phyloP scores from a whole-genome alignment of 495 filamentous ascomycete genomes.

The Oidiodendron maius region DNA sequence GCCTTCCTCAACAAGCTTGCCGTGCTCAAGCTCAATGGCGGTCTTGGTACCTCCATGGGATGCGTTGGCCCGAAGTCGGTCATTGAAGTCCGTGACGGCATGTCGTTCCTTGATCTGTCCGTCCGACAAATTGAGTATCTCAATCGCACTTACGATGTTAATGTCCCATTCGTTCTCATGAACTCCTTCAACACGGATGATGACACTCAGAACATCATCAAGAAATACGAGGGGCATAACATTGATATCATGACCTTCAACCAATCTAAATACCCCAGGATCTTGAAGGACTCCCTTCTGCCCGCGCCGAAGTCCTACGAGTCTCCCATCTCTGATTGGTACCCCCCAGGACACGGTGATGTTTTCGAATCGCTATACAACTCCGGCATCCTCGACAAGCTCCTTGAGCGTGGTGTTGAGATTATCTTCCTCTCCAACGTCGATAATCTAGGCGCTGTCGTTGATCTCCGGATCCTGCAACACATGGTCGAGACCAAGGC shows the following conservation, averaged over 20 bases:
- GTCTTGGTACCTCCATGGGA: constrained; percentile 99
- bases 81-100: constrained; percentile 99
- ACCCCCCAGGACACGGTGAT: constrained; percentile 98
- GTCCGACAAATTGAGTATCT: constrained; percentile 99
- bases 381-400: constrained; percentile 94
- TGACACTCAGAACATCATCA: constrained; percentile 98
- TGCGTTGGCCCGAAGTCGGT: constrained; percentile 99
- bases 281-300: constrained; percentile 95
- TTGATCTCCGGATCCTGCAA: constrained; percentile 94
- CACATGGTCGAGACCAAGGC: constrained; percentile 96
- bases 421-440: constrained; percentile 99
- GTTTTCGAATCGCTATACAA: constrained; percentile 99
- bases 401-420: constrained; percentile 89
- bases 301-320: constrained; percentile 88
- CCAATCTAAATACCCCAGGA: constrained; percentile 95
- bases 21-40: constrained; percentile 98
- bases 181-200: constrained; percentile 99
- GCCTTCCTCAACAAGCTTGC: constrained; percentile 96
- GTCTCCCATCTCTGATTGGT: constrained; percentile 93
- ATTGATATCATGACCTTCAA: constrained; percentile 99
- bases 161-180: constrained; percentile 98
- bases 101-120: constrained; percentile 99
- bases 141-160: constrained; percentile 94
- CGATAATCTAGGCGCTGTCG: constrained; percentile 96
- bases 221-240: constrained; percentile 99